Evolutionary conservation across 73 alveolate species (phyloP), one percentile per base, ranked within the genome.

Genomic region (Paramecium biaurelia): DNA sequence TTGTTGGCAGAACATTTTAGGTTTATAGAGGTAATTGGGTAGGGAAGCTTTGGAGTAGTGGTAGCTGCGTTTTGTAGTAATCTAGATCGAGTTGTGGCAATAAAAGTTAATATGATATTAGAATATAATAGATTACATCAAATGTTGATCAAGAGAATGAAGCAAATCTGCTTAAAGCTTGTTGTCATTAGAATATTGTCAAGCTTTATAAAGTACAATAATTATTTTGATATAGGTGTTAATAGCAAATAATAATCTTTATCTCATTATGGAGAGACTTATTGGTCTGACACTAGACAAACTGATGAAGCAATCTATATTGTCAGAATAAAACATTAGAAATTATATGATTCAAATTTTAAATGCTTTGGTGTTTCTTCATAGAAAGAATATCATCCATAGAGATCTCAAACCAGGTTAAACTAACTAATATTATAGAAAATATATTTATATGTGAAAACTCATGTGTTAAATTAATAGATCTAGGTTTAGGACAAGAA

Each of bases 51-150:
- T 72, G 86, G 86, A 32, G 58, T 72, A 20, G 86, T 72, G 6
- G 86, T 72, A 12, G 86, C 86, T 35, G 86, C 86, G 12, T 37
- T 28, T 72, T 35, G 86, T 72, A 72, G 86, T 72, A 20, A 72
- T 35, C 8, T 72, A 38, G 86, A 72, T 37, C 38, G 58, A 72
- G 30, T 72, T 0, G 58, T 72, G 18, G 86, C 86, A 28, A 72
- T 72, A 72, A 72, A 72, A 38, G 86, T 72, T 72, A 67, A 67
- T 30, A 18, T n/a, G 9, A 72, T 38, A 0, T 72, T 35, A 20
- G n/a, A 37, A 12, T 28, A 72, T 72, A 3, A 12, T 63, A 72
- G 86, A 72, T 72, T 14, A 72, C 86, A 35, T 72, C 86, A 72
- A 28, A 34, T 35, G 32, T 72, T 34, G 58, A 72, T 72, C 67